Base-by-base conservation (phyloP, 805 yeast species). In the Lipomyces japonicus region DNA sequence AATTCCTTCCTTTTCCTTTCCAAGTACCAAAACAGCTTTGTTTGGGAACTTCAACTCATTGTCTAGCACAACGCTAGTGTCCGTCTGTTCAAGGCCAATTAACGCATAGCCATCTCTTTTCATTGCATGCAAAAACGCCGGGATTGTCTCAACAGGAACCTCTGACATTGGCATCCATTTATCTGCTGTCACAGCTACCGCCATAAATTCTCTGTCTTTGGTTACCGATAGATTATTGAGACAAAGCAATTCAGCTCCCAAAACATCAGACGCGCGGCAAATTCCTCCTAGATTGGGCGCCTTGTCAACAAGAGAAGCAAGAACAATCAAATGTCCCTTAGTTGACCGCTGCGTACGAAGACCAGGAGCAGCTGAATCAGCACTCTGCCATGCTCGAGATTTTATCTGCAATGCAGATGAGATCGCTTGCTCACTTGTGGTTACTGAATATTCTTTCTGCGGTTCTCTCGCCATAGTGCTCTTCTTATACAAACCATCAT, bases 241-340 rank as follows among this genome's bases (percentile, higher is more conserved):
- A 0, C 96, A 85, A 66, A 90, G 71, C 57, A 81, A 67, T 1
- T 91, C 90, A 2, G 88, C 96, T 3, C 97, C 97, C 21, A 90
- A 73, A 10, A 89, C 96, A 65, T 90, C 97, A 69, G 93, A 86
- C 32, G 90, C 70, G 58, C 97, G 75, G 64, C 97, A 90, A 39
- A 90, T 91, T 44, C 96, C 97, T 16, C 97, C 97, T 31, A 91
- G 69, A 62, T 90, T 91, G 1, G 96, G 96, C 2, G 95, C 82
- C 60, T 90, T 90, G 65, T 90, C 96, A 2, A 91, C 96, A 44
- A 90, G 71, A 0, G 96, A 86, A 0, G 95, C 85, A 24, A 91
- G 82, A n/a, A 90, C 95, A 57, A 90, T 84, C 61, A 90, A 72
- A n/a, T 85, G 86, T 12, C 95, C 87, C 50, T 96, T 76, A 42